These are phyloP conservation scores for Tagetes patula DNA, from an alignment of 129 eudicot species.

Conservation along the genomic window DNA sequence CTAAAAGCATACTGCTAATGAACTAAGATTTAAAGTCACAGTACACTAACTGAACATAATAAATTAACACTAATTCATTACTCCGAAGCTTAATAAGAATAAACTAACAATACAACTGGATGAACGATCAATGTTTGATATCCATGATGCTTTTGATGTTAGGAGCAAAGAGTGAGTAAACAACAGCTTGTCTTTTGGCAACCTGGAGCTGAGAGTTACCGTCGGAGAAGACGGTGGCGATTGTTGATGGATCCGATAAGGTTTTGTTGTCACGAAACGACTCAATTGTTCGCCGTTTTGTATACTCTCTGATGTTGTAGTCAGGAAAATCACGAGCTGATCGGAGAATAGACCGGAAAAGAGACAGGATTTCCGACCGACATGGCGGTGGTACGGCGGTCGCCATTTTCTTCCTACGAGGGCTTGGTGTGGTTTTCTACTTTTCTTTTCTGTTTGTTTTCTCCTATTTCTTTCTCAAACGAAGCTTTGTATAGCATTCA, in stretches of 20 bases:
- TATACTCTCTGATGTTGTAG: slow-evolving; percentile 70
- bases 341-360: slow-evolving; percentile 60
- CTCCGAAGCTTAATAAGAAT: background rate
- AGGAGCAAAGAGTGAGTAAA: slow-evolving; percentile 63
- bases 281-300: slow-evolving; percentile 64
- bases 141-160: slow-evolving; percentile 63
- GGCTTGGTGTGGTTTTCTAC: background rate
- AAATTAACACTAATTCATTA: background rate
- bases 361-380: slow-evolving; percentile 46
- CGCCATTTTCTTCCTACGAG: slow-evolving; percentile 1
- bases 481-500: too few species aligned
- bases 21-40: too few species aligned
- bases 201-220: slow-evolving; percentile 62
- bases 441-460: background rate
- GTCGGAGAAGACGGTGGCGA: slow-evolving; percentile 51
- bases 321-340: slow-evolving; percentile 58
- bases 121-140: slow-evolving; percentile 25
- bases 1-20: too few species aligned
- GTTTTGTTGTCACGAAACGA: slow-evolving; percentile 51
- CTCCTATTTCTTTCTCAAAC: too few species aligned
- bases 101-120: background rate
- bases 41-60: too few species aligned
- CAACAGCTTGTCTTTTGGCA: slow-evolving; percentile 62
- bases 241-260: slow-evolving; percentile 47
- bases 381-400: slow-evolving; percentile 38